These are phyloP conservation scores for Pugionium cornutum DNA, from an alignment of 345 rosid species.

Conservation along the genomic window DNA sequence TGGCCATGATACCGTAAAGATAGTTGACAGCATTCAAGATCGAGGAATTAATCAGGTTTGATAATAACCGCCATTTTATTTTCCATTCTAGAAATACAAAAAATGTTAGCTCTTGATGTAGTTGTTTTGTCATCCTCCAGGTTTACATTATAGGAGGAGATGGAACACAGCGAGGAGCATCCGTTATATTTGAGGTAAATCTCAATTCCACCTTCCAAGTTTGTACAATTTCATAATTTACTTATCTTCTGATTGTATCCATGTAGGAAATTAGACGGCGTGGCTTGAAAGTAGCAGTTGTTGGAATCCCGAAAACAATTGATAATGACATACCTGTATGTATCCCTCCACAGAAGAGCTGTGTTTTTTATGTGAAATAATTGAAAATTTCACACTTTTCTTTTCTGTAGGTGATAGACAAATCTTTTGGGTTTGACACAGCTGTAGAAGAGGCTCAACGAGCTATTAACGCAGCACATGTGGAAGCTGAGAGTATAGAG, in stretches of 20 bases:
- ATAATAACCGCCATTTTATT: neutral
- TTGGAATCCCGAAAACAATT: constrained; percentile 73
- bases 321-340: constrained; percentile 75
- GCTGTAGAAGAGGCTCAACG: constrained; percentile 90
- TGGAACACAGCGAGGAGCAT: constrained; percentile 78
- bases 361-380: constrained; percentile 4
- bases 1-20: constrained; percentile 73
- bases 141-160: constrained; percentile 86
- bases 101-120: constrained; percentile 14
- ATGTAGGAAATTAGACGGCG: constrained; percentile 66
- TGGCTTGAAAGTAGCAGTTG: constrained; percentile 69
- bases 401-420: constrained; percentile 59
- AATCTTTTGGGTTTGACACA: constrained; percentile 79
- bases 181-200: constrained; percentile 66
- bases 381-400: neutral
- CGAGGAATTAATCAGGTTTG: constrained; percentile 77
- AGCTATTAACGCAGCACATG: constrained; percentile 82
- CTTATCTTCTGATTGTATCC: constrained; percentile 21
- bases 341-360: neutral
- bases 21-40: constrained; percentile 82
- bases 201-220: neutral
- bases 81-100: neutral
- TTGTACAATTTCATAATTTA: neutral
- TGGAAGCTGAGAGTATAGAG: constrained; percentile 69
- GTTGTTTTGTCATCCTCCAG: constrained; percentile 33